phyloP scores from a whole-genome alignment of 1,139 yeast species.

The Yamadazyma blattariae region DNA sequence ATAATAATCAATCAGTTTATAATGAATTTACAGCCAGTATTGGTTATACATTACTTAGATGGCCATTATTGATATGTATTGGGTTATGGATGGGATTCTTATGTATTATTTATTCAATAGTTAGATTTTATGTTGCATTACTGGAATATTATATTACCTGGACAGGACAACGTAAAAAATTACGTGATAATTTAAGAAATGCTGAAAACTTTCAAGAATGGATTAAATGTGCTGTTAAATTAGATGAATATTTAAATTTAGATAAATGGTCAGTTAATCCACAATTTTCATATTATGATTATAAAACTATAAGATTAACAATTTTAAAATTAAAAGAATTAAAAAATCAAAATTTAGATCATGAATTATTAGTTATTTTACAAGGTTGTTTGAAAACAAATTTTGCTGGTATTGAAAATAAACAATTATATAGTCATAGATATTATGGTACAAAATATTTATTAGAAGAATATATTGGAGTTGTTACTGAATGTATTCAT shows the following conservation, averaged over 20 bases:
- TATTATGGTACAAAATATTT: constrained; percentile 71
- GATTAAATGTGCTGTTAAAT: constrained; percentile 52
- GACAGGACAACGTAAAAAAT: constrained; percentile 53
- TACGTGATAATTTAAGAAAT: constrained; percentile 48
- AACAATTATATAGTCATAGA: constrained; percentile 67
- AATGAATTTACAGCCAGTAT: constrained; percentile 47
- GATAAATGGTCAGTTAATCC: constrained; percentile 66
- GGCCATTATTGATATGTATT: constrained; percentile 60
- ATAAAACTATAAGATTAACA: constrained; percentile 53
- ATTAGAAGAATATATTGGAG: constrained; percentile 53
- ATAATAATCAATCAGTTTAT: constrained; percentile 17
- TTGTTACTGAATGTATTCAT: constrained; percentile 49
- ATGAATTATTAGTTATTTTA: constrained; percentile 52
- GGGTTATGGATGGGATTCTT: constrained; percentile 53
- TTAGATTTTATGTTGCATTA: constrained; percentile 61
- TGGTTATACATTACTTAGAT: constrained; percentile 56
- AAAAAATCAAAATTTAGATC: constrained; percentile 30
- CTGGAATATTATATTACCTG: constrained; percentile 59
- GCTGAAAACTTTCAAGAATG: constrained; percentile 60
- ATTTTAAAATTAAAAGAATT: constrained; percentile 40
- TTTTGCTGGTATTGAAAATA: constrained; percentile 78
- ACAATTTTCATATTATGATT: constrained; percentile 67
- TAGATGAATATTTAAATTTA: constrained; percentile 58
- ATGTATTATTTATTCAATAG: constrained; percentile 46
- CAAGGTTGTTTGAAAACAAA: constrained; percentile 71